Evolutionary conservation across 768 basidiomycete genomes (phyloP).

Genomic region (Suillus subaureus): DNA sequence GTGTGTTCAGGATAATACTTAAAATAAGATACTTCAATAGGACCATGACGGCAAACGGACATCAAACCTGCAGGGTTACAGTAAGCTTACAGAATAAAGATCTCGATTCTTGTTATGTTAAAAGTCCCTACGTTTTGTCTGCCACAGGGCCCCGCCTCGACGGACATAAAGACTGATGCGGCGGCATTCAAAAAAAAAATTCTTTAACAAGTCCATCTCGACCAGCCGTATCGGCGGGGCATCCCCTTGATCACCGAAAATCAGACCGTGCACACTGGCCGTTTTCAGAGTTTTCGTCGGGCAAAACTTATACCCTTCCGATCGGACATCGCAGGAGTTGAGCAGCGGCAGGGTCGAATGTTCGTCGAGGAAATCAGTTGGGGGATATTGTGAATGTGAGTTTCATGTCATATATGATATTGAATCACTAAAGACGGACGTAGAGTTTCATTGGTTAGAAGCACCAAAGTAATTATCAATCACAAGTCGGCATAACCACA

Average conservation of each 20-base stretch:
- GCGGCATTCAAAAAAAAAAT: background rate
- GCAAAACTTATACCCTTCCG: background rate
- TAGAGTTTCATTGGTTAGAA: background rate
- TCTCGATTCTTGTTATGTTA: background rate
- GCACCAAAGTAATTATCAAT: background rate
- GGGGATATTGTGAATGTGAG: background rate
- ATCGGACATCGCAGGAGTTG: background rate
- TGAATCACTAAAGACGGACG: background rate
- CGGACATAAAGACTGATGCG: background rate
- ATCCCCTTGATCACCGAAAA: background rate
- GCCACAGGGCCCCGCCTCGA: background rate
- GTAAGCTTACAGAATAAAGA: background rate
- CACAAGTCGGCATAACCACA: background rate
- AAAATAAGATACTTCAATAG: background rate
- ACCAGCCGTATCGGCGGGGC: background rate
- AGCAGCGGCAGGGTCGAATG: background rate
- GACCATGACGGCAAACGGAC: background rate
- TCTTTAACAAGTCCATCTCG: background rate
- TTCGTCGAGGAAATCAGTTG: background rate
- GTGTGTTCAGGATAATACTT: background rate
- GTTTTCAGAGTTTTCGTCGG: background rate
- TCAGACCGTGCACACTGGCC: background rate
- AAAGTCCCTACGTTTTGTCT: background rate
- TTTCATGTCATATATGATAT: background rate
- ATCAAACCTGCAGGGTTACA: background rate